Evolutionary conservation across 2,329 filamentous ascomycete genomes (phyloP).

Genomic region (Colletotrichum sp.): DNA sequence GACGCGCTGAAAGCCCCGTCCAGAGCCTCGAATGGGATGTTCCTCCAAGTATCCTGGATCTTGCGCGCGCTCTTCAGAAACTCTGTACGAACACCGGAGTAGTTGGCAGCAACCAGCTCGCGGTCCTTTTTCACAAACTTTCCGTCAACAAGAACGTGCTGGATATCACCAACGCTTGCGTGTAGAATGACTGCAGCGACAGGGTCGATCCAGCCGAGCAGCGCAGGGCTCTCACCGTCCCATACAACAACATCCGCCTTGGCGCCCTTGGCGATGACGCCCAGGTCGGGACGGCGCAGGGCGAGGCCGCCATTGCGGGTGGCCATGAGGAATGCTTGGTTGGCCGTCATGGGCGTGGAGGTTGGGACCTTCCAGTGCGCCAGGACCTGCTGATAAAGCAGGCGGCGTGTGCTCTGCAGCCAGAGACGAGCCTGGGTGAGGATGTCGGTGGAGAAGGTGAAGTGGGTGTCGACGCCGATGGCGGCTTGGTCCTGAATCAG

Average conservation of each 20-base stretch:
- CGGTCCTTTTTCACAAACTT: slow-evolving; percentile 51
- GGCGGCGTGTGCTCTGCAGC: slow-evolving; percentile 50
- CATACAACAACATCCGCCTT: slow-evolving; percentile 61
- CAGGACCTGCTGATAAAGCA: slow-evolving; percentile 42
- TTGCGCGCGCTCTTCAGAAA: slow-evolving; percentile 38
- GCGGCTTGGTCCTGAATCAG: slow-evolving; percentile 54
- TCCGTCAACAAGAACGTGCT: slow-evolving; percentile 55
- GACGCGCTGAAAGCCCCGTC: slow-evolving; percentile 26
- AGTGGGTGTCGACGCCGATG: slow-evolving; percentile 60
- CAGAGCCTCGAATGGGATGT: slow-evolving; percentile 29
- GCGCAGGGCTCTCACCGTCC: slow-evolving; percentile 49
- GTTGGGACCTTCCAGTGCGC: slow-evolving; percentile 45
- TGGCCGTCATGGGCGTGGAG: slow-evolving; percentile 55
- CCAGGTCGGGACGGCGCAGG: slow-evolving; percentile 54
- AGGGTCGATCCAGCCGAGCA: slow-evolving; percentile 61
- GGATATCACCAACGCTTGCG: slow-evolving; percentile 55
- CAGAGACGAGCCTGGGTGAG: slow-evolving; percentile 58
- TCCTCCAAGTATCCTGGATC: slow-evolving; percentile 30
- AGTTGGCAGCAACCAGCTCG: slow-evolving; percentile 33
- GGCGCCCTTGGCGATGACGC: slow-evolving; percentile 51
- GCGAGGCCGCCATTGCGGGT: slow-evolving; percentile 58
- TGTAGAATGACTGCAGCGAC: slow-evolving; percentile 62
- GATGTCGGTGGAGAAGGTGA: slow-evolving; percentile 55
- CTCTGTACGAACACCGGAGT: slow-evolving; percentile 29
- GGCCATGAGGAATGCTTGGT: slow-evolving; percentile 60